Conservation (phyloP, 257 asterid species). For the Eucommia ulmoides region DNA sequence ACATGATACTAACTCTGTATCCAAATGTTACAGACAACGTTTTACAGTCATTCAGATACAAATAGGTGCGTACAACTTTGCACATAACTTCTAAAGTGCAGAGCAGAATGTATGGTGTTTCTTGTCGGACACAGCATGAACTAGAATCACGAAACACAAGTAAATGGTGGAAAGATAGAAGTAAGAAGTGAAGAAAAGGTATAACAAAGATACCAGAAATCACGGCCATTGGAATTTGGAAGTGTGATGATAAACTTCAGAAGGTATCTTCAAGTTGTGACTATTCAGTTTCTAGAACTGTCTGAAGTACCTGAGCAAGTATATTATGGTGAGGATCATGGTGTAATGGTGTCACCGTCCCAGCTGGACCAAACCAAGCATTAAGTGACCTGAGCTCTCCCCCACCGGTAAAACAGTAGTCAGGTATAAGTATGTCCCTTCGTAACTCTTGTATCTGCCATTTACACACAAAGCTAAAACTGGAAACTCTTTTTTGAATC, state of each 20-base stretch:
- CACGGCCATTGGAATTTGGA: not conserved
- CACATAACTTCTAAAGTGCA: not conserved
- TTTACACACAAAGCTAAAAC: slow-evolving; percentile 8
- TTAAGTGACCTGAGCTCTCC: slow-evolving; percentile 83
- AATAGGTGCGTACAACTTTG: not conserved
- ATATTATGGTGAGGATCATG: slow-evolving; percentile 98
- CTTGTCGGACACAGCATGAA: not conserved
- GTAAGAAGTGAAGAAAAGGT: not conserved
- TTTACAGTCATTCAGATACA: not conserved
- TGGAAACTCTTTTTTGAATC: no score
- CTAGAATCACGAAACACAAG: not conserved
- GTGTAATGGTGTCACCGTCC: slow-evolving; percentile 95
- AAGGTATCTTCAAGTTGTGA: not conserved
- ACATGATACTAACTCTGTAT: not conserved
- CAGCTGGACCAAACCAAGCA: slow-evolving; percentile 98
- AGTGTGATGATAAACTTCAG: not conserved
- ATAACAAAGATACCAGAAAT: not conserved
- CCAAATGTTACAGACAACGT: not conserved
- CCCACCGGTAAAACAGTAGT: slow-evolving; percentile 86
- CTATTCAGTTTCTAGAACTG: not conserved
- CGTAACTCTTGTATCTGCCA: slow-evolving; percentile 78
- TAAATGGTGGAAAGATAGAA: not conserved
- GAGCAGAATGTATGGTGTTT: not conserved
- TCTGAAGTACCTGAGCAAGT: slow-evolving; percentile 74
- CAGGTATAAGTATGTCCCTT: slow-evolving; percentile 80